These are phyloP conservation scores for Aspergillus mulundensis DNA, from an alignment of 495 filamentous ascomycete species.

Conservation along the genomic window DNA sequence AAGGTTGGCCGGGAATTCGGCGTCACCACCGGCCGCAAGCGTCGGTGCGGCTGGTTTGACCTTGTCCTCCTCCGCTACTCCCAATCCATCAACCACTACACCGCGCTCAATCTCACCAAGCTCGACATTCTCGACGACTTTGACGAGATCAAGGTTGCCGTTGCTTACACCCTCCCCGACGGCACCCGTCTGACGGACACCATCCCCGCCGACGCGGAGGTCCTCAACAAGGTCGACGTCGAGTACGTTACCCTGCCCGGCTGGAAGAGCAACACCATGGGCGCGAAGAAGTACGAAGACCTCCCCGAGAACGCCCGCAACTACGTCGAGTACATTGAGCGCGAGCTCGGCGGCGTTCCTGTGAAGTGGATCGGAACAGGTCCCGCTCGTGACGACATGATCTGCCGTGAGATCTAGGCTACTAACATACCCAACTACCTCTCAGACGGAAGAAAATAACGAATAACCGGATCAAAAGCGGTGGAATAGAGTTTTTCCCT, in stretches of 20 bases:
- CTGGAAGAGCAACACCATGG: slow-evolving; percentile 71
- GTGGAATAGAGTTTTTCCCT: background rate
- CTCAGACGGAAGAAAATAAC: background rate
- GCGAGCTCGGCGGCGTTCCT: slow-evolving; percentile 61
- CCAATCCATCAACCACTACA: slow-evolving; percentile 67
- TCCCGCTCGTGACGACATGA: slow-evolving; percentile 65
- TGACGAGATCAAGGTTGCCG: slow-evolving; percentile 72
- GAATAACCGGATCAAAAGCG: background rate
- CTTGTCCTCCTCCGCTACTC: slow-evolving; percentile 82
- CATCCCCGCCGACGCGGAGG: slow-evolving; percentile 68
- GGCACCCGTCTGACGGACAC: slow-evolving; percentile 49
- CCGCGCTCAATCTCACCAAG: slow-evolving; percentile 79
- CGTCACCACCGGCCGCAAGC: slow-evolving; percentile 77
- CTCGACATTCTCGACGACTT: slow-evolving; percentile 85
- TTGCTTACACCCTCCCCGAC: slow-evolving; percentile 59
- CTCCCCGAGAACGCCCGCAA: slow-evolving; percentile 70
- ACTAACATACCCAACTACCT: background rate
- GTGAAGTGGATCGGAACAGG: slow-evolving; percentile 80
- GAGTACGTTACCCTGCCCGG: slow-evolving; percentile 73
- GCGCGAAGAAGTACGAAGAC: slow-evolving; percentile 55
- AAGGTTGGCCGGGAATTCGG: slow-evolving; percentile 64
- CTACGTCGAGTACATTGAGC: slow-evolving; percentile 77
- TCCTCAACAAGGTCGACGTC: slow-evolving; percentile 53
- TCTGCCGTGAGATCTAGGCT: slow-evolving; percentile 39
- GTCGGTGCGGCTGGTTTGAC: slow-evolving; percentile 89